Base-by-base conservation (phyloP, 352 stramenopile species). In the Paralagenidium karlingii region DNA sequence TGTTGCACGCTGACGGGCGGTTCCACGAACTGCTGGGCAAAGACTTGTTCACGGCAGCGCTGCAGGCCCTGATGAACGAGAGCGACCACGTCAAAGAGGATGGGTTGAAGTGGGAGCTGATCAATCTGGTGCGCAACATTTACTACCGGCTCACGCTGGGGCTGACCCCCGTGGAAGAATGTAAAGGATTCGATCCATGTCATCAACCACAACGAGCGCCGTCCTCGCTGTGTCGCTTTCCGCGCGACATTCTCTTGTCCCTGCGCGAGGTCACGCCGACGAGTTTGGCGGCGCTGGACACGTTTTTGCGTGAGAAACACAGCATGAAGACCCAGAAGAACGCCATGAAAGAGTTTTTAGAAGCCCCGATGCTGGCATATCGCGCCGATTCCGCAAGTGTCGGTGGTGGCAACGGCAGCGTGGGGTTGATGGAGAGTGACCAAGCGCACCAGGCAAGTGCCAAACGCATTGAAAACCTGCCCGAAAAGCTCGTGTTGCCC, bases 261-360 rank as follows among this genome's bases (percentile, higher is more conserved):
- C 52, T 88, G 33, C 68, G 65, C 0, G 63, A 76, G 8, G 55
- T 82, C 11, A 63, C 56, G 0, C 29, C 47, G 11, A 26, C 39
- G 3, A 57, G 68, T 5, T 43, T 88, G 8, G 69, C 67, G 13
- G 49, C 53, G 4, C 54, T 78, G 0, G 74, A 88, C 12, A 50
- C 40, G 18, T 47, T 74, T 15, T 34, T 88, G 34, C 68, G 74
- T 20, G 58, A 76, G 42, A 83, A 84, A 29, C 68, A 81, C 47
- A 88, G 74, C 29, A 59, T 77, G 30, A 88, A 88, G 45, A 81
- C 66, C 16, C 74, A 88, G 43, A 88, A 88, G 55, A 88, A 84
- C 40, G 64, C 65, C 8, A 63, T 88, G 47, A 88, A 85, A 43
- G 74, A 88, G 51, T 53, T 88, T 8, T 38, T 88, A 7, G 74